Evolutionary conservation across 148 eudicot genomes (phyloP).

Genomic region (Camellia lanceoleosa): DNA sequence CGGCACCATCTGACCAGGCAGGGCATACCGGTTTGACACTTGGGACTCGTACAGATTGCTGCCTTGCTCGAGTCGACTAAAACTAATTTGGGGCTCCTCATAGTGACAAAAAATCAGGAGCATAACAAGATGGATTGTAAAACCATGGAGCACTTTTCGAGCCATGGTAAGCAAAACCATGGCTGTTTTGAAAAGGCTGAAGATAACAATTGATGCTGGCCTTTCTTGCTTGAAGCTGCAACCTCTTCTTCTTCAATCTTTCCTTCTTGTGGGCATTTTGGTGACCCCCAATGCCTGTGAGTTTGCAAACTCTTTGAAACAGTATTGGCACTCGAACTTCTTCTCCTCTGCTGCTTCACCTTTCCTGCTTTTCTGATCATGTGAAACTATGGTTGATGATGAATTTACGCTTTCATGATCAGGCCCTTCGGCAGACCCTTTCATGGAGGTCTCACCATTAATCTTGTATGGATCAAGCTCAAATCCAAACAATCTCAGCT

Average conservation of each 20-base stretch:
- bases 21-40: constrained; percentile 9
- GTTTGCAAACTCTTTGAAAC: constrained; percentile 65
- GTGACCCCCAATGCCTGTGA: constrained; percentile 96
- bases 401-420: constrained; percentile 78
- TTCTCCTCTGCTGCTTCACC: constrained; percentile 21
- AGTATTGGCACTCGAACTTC: constrained; percentile 77
- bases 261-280: constrained; percentile 96
- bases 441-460: background rate
- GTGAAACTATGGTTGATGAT: constrained; percentile 59
- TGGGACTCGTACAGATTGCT: constrained; percentile 4
- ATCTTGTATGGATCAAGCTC: constrained; percentile 43
- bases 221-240: constrained; percentile 77
- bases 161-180: constrained; percentile 17
- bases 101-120: constrained; percentile 22
- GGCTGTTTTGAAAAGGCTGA: constrained; percentile 38
- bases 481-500: constrained; percentile 72
- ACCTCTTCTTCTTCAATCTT: constrained; percentile 73
- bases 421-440: constrained; percentile 30
- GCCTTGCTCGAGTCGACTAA: constrained; percentile 32
- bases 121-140: constrained; percentile 30
- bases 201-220: constrained; percentile 62
- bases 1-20: constrained; percentile 10
- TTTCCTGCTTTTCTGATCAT: constrained; percentile 6
- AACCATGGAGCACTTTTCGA: constrained; percentile 28
- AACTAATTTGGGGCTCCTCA: constrained; percentile 63